A percentile compares a stretch with the other conserved stretches of the same genome.
Conservation (phyloP, 148 eudicot genomes). For the Euryodendron excelsum region DNA sequence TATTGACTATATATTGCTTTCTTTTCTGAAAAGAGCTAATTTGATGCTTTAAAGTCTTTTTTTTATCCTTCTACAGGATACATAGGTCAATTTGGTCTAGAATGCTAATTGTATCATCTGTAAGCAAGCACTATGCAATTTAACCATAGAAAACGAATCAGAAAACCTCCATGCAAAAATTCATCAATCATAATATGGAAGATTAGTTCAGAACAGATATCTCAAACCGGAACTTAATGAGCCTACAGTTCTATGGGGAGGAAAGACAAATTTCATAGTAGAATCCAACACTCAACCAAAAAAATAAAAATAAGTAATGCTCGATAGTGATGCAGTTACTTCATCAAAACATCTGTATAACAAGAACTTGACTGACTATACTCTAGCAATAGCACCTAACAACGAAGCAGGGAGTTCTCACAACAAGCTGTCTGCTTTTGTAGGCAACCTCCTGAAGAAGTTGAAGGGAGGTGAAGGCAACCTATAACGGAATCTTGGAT, state of each 20-base stretch:
- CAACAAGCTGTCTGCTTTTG: constrained; percentile 21
- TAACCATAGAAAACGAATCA: neutral
- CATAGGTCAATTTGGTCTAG: too few relatives aligned
- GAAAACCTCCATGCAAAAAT: neutral
- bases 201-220: neutral
- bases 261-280: neutral
- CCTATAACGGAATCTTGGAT: constrained; percentile 22
- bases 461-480: constrained; percentile 19
- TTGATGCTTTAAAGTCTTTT: too few relatives aligned
- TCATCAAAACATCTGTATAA: neutral
- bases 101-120: neutral
- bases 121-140: neutral
- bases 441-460: constrained; percentile 26
- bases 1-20: too few relatives aligned
- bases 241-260: too few relatives aligned
- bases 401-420: neutral
- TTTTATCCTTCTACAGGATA: too few relatives aligned
- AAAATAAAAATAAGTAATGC: neutral
- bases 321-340: neutral
- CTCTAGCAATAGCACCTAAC: neutral
- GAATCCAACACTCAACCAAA: neutral
- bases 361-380: neutral
- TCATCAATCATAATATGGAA: neutral
- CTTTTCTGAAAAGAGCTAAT: neutral
- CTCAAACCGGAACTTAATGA: too few relatives aligned